Percentiles rank a stretch among this genome's conserved stretches.
Evolutionary conservation across 192 early-diverging fungal genomes (phyloP).

Genomic region (Backusella liffmaniae): DNA sequence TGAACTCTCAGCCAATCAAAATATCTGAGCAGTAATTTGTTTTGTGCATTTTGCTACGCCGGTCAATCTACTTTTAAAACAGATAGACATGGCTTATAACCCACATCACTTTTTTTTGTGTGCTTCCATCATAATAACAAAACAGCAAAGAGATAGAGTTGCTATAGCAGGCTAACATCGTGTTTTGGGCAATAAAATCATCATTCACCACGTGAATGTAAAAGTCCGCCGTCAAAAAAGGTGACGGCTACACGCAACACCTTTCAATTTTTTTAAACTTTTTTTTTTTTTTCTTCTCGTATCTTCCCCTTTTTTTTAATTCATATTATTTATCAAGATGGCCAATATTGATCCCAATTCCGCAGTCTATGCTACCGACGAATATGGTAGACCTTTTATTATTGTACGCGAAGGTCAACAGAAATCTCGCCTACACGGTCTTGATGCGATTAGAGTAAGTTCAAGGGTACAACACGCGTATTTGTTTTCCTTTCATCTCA

Average conservation of each 20-base stretch:
- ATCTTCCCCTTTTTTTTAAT: not conserved
- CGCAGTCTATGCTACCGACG: constrained; percentile 92
- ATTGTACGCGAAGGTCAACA: constrained; percentile 97
- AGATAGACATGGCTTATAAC: not conserved
- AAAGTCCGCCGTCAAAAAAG: constrained; percentile 7
- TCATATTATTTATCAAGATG: constrained; percentile 5
- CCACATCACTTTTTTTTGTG: not conserved
- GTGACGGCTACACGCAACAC: constrained; percentile 6
- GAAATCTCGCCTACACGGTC: constrained; percentile 85
- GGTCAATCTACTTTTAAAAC: no score
- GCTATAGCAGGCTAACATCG: not conserved
- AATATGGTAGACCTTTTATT: constrained; percentile 98
- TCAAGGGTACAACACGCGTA: not conserved
- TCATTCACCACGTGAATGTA: not conserved
- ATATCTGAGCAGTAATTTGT: not conserved
- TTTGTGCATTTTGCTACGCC: no score
- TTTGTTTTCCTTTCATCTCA: not conserved
- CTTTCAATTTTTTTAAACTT: constrained; percentile 6
- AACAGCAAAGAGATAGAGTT: not conserved
- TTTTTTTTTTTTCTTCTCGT: constrained; percentile 5
- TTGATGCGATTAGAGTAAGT: constrained; percentile 94
- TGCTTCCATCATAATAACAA: not conserved
- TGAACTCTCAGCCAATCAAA: not conserved
- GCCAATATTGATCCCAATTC: constrained; percentile 40
- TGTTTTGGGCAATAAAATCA: not conserved